Base-by-base conservation (phyloP, 2,329 filamentous ascomycete genomes). In the Mycocentrospora acerina region DNA sequence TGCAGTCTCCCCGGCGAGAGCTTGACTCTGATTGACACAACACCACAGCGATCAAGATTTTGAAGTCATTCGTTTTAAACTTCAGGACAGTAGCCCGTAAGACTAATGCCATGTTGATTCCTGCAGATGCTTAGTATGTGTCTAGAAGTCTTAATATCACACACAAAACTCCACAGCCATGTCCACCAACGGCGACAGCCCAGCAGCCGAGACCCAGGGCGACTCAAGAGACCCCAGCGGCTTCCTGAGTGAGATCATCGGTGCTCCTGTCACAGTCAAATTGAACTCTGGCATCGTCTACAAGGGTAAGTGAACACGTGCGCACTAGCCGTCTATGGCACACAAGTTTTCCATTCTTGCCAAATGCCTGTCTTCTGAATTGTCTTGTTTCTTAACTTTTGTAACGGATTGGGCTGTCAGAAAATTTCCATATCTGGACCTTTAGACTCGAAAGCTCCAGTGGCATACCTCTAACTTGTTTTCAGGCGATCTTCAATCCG, bases 211-310 rank as follows among this genome's bases (percentile, higher is more conserved):
- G 74, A 82, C 81, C 46, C 76, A 77, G 47, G 71, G 70, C 42
- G 88, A 93, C 69, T 86, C 88, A 48, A 91, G 89, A 69, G 93
- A 98, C 68, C 93, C 93, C 4, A 95, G 90, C 10, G 84, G 86
- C 53, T 98, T 98, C 69, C 77, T 98, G 43, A 83, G 86, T 69
- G 89, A 95, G 65, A 95, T 98, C 65, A 95, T 95, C 62, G 90
- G 91, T 45, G 88, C 89, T 50, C 83, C 89, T 25, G 93, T 98
- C 53, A 94, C 89, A 1, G 91, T 98, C 53, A 97, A 97, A 74
- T 80, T 98, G 56, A 98, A 98, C 73, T 96, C 90, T n/a, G 93
- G 93, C 37, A 90, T 96, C 44, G 84, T 97, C 48, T 98, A 96
- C 79, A 96, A 93, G 80, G 93, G 91, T 91, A 60, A 10, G 42